phyloP scores from a whole-genome alignment of 169 alveolate genomes.

The Amoebophrya sp. region DNA sequence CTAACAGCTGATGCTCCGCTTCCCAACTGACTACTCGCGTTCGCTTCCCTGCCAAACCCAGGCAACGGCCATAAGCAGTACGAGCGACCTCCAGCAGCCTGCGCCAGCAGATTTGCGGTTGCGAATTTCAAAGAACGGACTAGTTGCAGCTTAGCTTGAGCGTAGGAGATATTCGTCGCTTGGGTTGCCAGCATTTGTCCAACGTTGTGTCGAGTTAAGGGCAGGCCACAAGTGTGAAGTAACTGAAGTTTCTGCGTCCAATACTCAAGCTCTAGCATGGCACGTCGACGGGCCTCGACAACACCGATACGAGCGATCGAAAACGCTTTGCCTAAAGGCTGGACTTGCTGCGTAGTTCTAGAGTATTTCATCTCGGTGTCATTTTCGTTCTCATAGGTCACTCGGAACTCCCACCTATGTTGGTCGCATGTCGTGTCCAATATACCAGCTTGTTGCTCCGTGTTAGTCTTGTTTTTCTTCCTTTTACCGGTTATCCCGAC shows the following conservation, averaged over 20 bases:
- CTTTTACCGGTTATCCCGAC: no score
- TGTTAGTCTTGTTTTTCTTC: no score
- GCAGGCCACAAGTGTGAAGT: background rate
- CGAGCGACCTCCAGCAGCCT: background rate
- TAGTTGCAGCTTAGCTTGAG: background rate
- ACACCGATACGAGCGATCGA: background rate
- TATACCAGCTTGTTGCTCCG: no score
- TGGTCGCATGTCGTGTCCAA: no score
- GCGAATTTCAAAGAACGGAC: background rate
- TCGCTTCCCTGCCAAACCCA: no score
- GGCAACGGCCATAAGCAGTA: background rate
- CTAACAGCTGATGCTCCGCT: no score
- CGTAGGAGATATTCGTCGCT: background rate
- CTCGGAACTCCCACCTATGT: no score
- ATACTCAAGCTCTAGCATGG: background rate
- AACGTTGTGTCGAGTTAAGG: background rate
- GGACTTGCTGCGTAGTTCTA: no score
- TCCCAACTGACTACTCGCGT: no score
- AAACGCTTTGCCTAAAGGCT: no score
- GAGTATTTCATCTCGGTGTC: no score
- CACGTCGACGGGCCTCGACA: background rate
- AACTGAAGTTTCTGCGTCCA: background rate
- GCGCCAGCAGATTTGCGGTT: background rate
- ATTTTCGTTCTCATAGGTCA: no score
- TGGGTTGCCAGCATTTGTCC: background rate